Base-by-base conservation (phyloP, 768 basidiomycete genomes). In the Mycena olivaceomarginata region DNA sequence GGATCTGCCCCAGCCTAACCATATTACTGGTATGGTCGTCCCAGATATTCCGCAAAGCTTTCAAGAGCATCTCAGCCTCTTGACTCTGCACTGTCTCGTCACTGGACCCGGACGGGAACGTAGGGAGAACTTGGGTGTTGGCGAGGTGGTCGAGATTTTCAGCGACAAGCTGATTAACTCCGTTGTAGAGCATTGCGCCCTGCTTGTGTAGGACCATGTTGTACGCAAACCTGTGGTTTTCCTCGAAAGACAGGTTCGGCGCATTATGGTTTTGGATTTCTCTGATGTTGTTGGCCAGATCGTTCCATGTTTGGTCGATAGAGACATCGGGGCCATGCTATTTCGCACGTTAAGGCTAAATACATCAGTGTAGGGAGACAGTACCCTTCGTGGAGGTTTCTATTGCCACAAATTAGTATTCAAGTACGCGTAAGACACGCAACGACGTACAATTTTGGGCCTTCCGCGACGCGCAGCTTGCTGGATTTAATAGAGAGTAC, bases 191-290 rank as follows among this genome's bases (percentile, higher is more conserved):
- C 86, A 91, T 92, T 73, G 94, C 93, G 4, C 97, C 97, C 69
- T 94, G 91, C 83, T 95, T 96, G 82, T 94, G 91, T 5, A 98
- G 91, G 6, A 98, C 97, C 91, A 99, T 93, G 83, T 97, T 97
- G 86, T 98, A 98, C 22, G 94, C 97, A 84, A 95, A 97, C 57
- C 98, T 92, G 84, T 98, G 97, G 79, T 97, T 96, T 86, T 98
- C 97, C 84, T 99, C 96, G 80, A 95, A 98, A 25, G 94, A 95
- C 45, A 99, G 91, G 81, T 93, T 94, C 65, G 93, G 92, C 5
- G 97, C 96, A 84, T 98, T 97, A 85, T 98, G 96, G 80, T 96
- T 94, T 84, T 98, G 97, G 67, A 99, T 99, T 89, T 98, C 97
- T 74, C 93, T 90, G 80, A 99, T 98, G 78, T 99, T 98, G 77